Base-by-base conservation (phyloP, 352 stramenopile genomes). In the Globisporangium irregulare region DNA sequence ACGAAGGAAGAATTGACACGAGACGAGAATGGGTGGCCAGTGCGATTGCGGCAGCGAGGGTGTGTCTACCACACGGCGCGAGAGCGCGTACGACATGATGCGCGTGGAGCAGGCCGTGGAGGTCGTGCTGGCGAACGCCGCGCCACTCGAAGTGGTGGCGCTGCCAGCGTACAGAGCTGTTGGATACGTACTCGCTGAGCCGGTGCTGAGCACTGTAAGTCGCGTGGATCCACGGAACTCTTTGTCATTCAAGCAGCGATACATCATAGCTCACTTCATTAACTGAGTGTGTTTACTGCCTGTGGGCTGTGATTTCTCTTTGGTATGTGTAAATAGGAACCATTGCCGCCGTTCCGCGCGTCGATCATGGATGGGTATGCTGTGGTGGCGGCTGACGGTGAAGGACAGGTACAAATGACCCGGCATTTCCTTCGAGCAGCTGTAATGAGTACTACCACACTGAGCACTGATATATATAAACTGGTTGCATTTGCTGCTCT, bases 311-410 rank as follows among this genome's bases (percentile, higher is more conserved):
- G 18, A 8, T 22, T 62, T 27, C 14, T 25, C 32, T 63, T 29
- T 63, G n/a, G 2, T 46, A 20, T 2, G 36, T 55, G 12, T 24
- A 22, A 60, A 61, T 62, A 91, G 79, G 90, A 96, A 54, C 87
- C 94, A n/a, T 79, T 99, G 67, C 97, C 97, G 5, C 83, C 92
- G 5, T 98, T 98, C 71, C 92, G 91, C n/a, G 95, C 96, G 32
- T 98, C 93, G 51, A 98, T 99, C 58, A 99, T 99, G 96, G 97
- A 99, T 79, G 97, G 97, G 34, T 99, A 99, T 77, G 97, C 96
- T 7, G 90, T 99, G 0, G 74, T 96, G 1, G 85, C 90, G n/a
- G 80, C 84, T 8, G 87, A 97, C 46, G 88, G 88, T 62, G 75
- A 84, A 24, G 91, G 90, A 36, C 79, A 80, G 59, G 85, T 91